Evolutionary conservation across 2,329 filamentous ascomycete species (phyloP).

Genomic region (Monosporascus sp.): DNA sequence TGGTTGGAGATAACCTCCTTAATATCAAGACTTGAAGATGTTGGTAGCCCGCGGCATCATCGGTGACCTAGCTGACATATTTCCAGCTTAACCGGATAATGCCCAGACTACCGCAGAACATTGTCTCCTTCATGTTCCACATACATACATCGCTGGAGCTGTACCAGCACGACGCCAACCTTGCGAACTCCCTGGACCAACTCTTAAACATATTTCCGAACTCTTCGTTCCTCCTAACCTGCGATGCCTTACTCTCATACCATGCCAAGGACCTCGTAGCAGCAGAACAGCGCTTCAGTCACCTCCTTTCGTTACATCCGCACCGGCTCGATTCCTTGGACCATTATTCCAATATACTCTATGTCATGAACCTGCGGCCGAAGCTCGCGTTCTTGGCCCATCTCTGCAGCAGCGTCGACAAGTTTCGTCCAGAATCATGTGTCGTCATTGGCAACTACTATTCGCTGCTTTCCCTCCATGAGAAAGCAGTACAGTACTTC

Average conservation of each 20-base stretch:
- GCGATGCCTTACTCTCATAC: constrained; percentile 81
- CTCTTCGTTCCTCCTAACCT: constrained; percentile 85
- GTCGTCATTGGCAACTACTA: constrained; percentile 98
- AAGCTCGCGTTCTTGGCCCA: constrained; percentile 92
- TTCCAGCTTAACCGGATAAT: constrained; percentile 65
- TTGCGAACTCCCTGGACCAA: constrained; percentile 70
- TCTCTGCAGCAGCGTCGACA: constrained; percentile 84
- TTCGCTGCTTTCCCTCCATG: constrained; percentile 86
- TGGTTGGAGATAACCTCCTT: constrained; percentile 89
- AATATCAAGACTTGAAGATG: constrained; percentile 74
- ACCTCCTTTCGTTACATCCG: constrained; percentile 70
- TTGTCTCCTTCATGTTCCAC: constrained; percentile 92
- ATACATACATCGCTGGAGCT: constrained; percentile 87
- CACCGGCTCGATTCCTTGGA: constrained; percentile 83
- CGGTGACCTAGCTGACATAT: constrained; percentile 19
- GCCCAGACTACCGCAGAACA: constrained; percentile 74
- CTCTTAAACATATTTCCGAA: constrained; percentile 79
- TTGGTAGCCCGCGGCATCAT: constrained; percentile 36
- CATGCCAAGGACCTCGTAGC: constrained; percentile 77
- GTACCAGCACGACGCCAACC: constrained; percentile 73
- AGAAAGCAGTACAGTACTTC: constrained; percentile 98
- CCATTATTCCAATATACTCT: constrained; percentile 95
- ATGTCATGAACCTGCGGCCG: constrained; percentile 81
- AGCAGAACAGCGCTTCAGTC: constrained; percentile 65
- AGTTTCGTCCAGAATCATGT: constrained; percentile 93